Percentiles rank a stretch among this genome's conserved stretches.
phyloP scores from a whole-genome alignment of 805 yeast genomes.

The Starmerella apicola region DNA sequence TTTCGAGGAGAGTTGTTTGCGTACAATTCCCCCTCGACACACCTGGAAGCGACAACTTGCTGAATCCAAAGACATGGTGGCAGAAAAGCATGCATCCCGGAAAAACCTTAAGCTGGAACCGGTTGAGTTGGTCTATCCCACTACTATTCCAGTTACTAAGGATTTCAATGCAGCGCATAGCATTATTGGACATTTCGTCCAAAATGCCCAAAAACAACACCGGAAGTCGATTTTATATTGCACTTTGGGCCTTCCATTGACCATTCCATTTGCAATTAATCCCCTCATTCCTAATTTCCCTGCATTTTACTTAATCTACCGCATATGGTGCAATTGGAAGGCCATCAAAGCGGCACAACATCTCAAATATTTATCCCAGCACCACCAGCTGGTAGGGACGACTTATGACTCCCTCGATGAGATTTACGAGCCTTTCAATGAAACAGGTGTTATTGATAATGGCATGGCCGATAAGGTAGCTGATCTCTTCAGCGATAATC shows the following conservation, averaged over 20 bases:
- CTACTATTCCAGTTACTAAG: conserved; percentile 24
- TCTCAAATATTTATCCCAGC: conserved; percentile 42
- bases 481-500: conserved; percentile 9
- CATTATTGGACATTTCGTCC: conserved; percentile 32
- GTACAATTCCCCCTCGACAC: conserved; percentile 59
- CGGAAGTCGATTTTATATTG: conserved; percentile 41
- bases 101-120: conserved; percentile 22
- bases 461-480: conserved; percentile 8
- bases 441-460: not conserved
- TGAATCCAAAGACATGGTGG: conserved; percentile 21
- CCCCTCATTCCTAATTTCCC: conserved; percentile 91
- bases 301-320: conserved; percentile 69
- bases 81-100: conserved; percentile 14
- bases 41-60: conserved; percentile 43
- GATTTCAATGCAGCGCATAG: conserved; percentile 22
- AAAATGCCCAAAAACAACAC: conserved; percentile 40
- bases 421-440: conserved; percentile 2
- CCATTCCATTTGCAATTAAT: conserved; percentile 64
- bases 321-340: conserved; percentile 73
- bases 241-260: conserved; percentile 55
- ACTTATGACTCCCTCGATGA: conserved; percentile 10
- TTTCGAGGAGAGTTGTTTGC: conserved; percentile 66
- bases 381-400: conserved; percentile 30
- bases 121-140: conserved; percentile 38
- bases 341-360: conserved; percentile 68